A percentile compares a stretch with the other conserved stretches of the same genome.
phyloP scores from a whole-genome alignment of 345 rosid species.

The Ricinus communis region DNA sequence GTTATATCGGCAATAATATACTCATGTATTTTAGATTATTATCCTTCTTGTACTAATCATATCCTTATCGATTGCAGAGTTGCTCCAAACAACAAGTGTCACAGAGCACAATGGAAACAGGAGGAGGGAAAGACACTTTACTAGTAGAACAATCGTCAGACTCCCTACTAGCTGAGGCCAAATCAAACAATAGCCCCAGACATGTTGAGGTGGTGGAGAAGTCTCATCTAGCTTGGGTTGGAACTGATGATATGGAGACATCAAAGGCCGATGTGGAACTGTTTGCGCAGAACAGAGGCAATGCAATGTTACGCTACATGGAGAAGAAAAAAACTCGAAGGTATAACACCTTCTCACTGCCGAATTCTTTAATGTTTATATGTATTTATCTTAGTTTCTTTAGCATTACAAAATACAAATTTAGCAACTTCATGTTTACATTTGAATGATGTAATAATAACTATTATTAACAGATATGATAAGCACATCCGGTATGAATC shows the following conservation, averaged over 20 bases:
- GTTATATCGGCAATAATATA: no score
- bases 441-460: neutral
- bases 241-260: neutral
- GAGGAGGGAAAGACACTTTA: constrained; percentile 3
- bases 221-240: neutral
- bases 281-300: constrained; percentile 33
- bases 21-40: no score
- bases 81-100: constrained; percentile 12
- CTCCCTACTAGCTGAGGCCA: neutral
- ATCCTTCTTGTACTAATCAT: neutral
- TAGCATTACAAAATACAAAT: neutral
- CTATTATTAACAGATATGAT: constrained; percentile 28
- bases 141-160: constrained; percentile 3
- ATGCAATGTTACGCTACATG: constrained; percentile 35
- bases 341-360: constrained; percentile 2
- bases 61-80: constrained; percentile 13
- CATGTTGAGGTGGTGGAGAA: neutral
- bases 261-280: constrained; percentile 12
- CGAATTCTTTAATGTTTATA: neutral
- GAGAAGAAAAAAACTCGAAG: constrained; percentile 44
- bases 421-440: neutral
- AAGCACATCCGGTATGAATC: constrained; percentile 41
- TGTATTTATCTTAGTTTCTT: neutral
- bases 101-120: neutral
- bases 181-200: neutral